Base-by-base conservation (phyloP, 768 basidiomycete species). In the Tricholoma terreum region DNA sequence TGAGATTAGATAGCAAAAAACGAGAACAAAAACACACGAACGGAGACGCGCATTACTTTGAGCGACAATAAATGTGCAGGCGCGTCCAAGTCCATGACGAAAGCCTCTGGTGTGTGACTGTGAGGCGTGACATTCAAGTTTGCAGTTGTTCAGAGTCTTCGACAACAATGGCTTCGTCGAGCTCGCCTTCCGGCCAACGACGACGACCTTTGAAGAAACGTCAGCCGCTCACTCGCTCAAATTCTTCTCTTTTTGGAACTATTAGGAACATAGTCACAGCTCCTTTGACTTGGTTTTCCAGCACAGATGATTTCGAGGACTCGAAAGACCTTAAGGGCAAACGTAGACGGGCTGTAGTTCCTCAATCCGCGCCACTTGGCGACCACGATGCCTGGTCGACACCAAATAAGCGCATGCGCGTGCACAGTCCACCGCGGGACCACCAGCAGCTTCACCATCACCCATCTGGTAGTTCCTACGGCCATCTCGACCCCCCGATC, bases 1-100 rank as follows among this genome's bases (percentile, higher is more conserved):
- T 17, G 15, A 48, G 46, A 49, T 49, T 31, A 10, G 2, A 31
- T 9, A n/a, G 46, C n/a, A n/a, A 31, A 31, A 17, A 17, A 17
- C 6, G 6, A 14, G 5, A 22, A 27, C 14, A 7, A 46, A 4
- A 46, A 8, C 45, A 45, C 53, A 85, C 90, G 72, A 74, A 93
- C 91, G 69, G 90, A 92, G 57, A 91, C 82, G 54, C 91, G 83
- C 88, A 93, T 93, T 56, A 92, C 91, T 71, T 93, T 93, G 63
- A 93, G 76, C 3, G 91, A 87, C 40, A 93, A 68, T 35, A 86
- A 74, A 69, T 92, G 89, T 1, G 79, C 75, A 55, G 83, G 80
- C 36, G 80, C 80, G 59, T 90, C 88, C 73, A 74, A n/a, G 74
- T 30, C 17, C 58, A 60, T 63, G 59, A 63, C 59, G 19, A 43